These are phyloP conservation scores for Setaria italica DNA, from an alignment of 202 grass and related monocot species.

Conservation along the genomic window DNA sequence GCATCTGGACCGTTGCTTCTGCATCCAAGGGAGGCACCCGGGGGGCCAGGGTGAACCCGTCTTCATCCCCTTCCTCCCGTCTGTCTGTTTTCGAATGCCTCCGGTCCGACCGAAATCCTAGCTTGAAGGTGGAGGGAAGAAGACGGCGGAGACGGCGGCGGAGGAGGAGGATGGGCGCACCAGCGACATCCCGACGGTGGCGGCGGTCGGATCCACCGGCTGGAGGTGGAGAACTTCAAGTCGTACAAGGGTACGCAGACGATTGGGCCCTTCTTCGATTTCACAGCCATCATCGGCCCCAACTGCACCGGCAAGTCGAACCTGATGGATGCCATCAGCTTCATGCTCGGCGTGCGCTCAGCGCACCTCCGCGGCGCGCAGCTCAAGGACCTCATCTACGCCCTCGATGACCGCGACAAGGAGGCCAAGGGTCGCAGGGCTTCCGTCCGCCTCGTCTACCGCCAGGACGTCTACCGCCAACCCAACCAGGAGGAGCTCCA, in stretches of 20 bases:
- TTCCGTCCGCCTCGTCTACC: slow-evolving; percentile 82
- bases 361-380: slow-evolving; percentile 84
- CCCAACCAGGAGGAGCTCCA: slow-evolving; percentile 58
- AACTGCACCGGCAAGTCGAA: slow-evolving; percentile 96
- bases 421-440: slow-evolving; percentile 86
- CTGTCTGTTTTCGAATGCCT: slow-evolving; percentile 6
- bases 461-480: slow-evolving; percentile 15
- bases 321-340: slow-evolving; percentile 99
- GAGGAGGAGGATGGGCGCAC: neutral
- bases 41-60: no score
- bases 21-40: no score
- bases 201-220: slow-evolving; percentile 74
- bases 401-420: slow-evolving; percentile 92
- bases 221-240: slow-evolving; percentile 98
- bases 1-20: no score
- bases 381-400: slow-evolving; percentile 97
- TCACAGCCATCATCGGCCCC: slow-evolving; percentile 93
- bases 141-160: slow-evolving; percentile 8
- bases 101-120: slow-evolving; percentile 49
- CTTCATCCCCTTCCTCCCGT: neutral
- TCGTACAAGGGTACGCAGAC: slow-evolving; percentile 91
- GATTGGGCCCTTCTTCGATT: slow-evolving; percentile 90
- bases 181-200: slow-evolving; percentile 32
- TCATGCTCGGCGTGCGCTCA: slow-evolving; percentile 88
- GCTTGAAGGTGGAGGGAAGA: neutral